These are phyloP conservation scores for Phytophthora palmivora DNA, from an alignment of 352 stramenopile genomes.

Conservation along the genomic window DNA sequence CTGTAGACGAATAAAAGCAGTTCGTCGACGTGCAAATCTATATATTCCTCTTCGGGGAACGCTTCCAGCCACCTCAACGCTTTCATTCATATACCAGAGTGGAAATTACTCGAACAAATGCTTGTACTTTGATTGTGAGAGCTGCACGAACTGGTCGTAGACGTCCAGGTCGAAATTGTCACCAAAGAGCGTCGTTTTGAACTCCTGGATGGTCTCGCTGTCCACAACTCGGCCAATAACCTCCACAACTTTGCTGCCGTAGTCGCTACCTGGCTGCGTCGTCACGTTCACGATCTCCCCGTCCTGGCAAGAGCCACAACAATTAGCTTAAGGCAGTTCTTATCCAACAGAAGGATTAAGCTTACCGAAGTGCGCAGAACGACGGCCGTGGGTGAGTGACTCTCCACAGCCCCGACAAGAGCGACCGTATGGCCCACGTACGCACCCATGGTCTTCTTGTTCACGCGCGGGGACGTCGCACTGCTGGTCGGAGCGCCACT, in stretches of 20 bases:
- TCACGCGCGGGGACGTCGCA: slow-evolving; percentile 82
- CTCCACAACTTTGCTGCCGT: slow-evolving; percentile 86
- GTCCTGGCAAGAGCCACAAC: slow-evolving; percentile 48
- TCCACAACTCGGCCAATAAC: slow-evolving; percentile 84
- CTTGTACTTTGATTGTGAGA: slow-evolving; percentile 78
- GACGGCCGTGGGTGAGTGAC: slow-evolving; percentile 73
- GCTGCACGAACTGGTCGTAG: slow-evolving; percentile 85
- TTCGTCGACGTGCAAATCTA: slow-evolving; percentile 29
- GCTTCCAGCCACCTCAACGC: background rate
- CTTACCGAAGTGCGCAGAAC: slow-evolving; percentile 78
- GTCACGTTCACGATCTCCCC: slow-evolving; percentile 83
- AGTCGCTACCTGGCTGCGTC: slow-evolving; percentile 75
- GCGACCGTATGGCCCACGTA: slow-evolving; percentile 78
- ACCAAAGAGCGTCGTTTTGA: slow-evolving; percentile 87
- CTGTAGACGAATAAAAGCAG: slow-evolving; percentile 10
- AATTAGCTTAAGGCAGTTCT: slow-evolving; percentile 2
- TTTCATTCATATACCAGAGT: background rate
- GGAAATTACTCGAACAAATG: slow-evolving; percentile 68
- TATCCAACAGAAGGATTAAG: background rate
- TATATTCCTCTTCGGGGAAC: slow-evolving; percentile 29
- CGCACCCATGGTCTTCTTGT: slow-evolving; percentile 74
- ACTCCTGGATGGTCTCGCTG: slow-evolving; percentile 79
- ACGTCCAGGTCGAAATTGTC: slow-evolving; percentile 84
- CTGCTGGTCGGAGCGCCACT: slow-evolving; percentile 40
- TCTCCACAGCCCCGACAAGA: slow-evolving; percentile 79